phyloP scores from a whole-genome alignment of 352 stramenopile species.

The Pilasporangium apinafurcum region DNA sequence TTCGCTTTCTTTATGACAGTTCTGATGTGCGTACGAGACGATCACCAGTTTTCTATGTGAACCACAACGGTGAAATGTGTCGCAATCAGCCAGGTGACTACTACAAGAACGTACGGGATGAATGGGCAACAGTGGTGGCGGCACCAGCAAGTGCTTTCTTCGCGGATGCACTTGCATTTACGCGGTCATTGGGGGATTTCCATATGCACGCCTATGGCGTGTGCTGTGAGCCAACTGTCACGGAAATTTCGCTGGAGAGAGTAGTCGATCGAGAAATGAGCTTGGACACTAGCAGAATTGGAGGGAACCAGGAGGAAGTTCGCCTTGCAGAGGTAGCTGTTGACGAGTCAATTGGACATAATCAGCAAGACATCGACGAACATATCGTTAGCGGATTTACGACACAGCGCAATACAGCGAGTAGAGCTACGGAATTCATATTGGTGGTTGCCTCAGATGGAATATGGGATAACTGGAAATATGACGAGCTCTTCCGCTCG shows the following conservation, averaged over 20 bases:
- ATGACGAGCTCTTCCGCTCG: conserved; percentile 58
- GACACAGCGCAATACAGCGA: background rate
- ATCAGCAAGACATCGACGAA: conserved; percentile 9
- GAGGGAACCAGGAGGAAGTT: conserved; percentile 14
- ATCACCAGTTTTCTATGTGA: conserved; percentile 30
- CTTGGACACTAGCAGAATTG: background rate
- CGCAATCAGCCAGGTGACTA: conserved; percentile 54
- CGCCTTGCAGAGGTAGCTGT: conserved; percentile 6
- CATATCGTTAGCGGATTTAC: background rate
- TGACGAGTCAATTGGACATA: conserved; percentile 8
- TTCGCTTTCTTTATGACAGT: conserved; percentile 86
- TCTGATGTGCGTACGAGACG: conserved; percentile 22
- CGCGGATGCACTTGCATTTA: conserved; percentile 84
- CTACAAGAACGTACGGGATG: conserved; percentile 90
- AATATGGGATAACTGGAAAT: conserved; percentile 89
- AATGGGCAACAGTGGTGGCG: conserved; percentile 83
- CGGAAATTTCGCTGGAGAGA: conserved; percentile 36
- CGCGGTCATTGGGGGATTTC: conserved; percentile 81
- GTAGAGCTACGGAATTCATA: conserved; percentile 20
- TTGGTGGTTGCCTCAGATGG: conserved; percentile 77
- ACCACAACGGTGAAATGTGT: conserved; percentile 21
- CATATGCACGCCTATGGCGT: conserved; percentile 87
- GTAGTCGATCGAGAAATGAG: conserved; percentile 14
- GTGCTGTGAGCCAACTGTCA: conserved; percentile 50
- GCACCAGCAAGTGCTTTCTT: conserved; percentile 59